Percentiles rank a stretch among this genome's conserved stretches.
These are phyloP conservation scores for Cordyceps fumosorosea DNA, from an alignment of 2,329 filamentous ascomycete species.

Conservation along the genomic window DNA sequence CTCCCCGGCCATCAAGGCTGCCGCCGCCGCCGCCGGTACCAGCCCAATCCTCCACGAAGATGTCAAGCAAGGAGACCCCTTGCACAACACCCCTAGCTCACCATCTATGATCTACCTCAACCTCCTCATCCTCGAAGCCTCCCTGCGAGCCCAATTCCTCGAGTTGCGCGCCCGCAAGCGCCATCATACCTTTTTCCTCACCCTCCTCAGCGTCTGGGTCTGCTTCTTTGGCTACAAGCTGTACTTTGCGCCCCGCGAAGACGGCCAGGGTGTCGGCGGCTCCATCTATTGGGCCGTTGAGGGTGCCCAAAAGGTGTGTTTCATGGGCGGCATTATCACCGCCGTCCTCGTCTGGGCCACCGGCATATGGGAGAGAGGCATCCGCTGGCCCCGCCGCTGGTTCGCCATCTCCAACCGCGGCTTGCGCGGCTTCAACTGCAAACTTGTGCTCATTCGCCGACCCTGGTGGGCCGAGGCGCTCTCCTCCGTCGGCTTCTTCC, in stretches of 20 bases:
- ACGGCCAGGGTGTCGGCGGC: slow-evolving; percentile 83
- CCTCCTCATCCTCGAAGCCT: slow-evolving; percentile 91
- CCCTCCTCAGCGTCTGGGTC: slow-evolving; percentile 74
- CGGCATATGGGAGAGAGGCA: slow-evolving; percentile 91
- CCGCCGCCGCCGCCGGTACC: slow-evolving; percentile 23
- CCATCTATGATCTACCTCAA: slow-evolving; percentile 98
- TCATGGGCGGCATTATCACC: slow-evolving; percentile 85
- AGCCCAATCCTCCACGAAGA: slow-evolving; percentile 38
- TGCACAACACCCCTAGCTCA: slow-evolving; percentile 77
- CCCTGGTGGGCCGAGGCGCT: slow-evolving; percentile 74
- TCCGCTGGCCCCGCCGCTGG: slow-evolving; percentile 91
- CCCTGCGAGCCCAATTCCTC: slow-evolving; percentile 86
- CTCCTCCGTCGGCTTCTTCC: slow-evolving; percentile 66
- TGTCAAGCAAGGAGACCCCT: slow-evolving; percentile 56
- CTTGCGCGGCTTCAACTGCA: slow-evolving; percentile 87
- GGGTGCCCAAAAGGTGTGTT: slow-evolving; percentile 80
- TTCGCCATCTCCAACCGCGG: slow-evolving; percentile 84
- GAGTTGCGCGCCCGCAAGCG: slow-evolving; percentile 80
- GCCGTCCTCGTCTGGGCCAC: slow-evolving; percentile 86
- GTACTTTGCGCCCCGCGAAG: slow-evolving; percentile 92
- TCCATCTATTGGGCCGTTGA: slow-evolving; percentile 96
- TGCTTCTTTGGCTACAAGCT: slow-evolving; percentile 81
- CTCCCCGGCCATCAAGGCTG: slow-evolving; percentile 17
- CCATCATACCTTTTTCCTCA: slow-evolving; percentile 88
- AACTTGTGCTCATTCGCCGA: slow-evolving; percentile 82